phyloP scores from a whole-genome alignment of 257 asterid species.

The Solanum lignicaule region DNA sequence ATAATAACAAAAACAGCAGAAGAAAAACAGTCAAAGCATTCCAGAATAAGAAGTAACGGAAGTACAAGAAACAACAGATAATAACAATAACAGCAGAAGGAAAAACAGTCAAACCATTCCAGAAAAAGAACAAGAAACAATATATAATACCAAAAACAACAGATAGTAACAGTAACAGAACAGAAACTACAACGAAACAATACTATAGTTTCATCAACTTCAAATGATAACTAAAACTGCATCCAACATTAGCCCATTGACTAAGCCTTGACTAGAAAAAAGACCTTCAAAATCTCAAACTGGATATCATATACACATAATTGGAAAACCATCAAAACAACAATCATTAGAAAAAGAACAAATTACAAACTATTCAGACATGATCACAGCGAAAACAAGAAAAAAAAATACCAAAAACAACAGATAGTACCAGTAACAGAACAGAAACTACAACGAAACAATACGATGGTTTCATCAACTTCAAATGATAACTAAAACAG shows the following conservation, averaged over 20 bases:
- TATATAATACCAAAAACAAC: neutral
- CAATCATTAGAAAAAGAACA: neutral
- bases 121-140: too few species aligned
- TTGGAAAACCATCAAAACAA: neutral
- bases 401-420: neutral
- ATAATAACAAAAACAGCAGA: neutral
- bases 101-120: too few species aligned
- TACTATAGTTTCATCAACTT: neutral
- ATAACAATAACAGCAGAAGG: neutral
- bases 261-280: neutral
- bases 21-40: neutral
- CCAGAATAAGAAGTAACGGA: neutral
- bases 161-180: neutral
- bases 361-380: neutral
- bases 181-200: neutral
- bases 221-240: neutral
- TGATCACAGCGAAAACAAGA: neutral
- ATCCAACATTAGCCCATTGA: neutral
- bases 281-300: neutral
- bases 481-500: neutral
- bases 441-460: neutral
- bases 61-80: neutral
- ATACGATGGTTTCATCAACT: neutral
- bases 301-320: neutral
- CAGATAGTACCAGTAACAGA: neutral